phyloP scores from a whole-genome alignment of 768 basidiomycete species.

The Rhizopogon vesiculosus region DNA sequence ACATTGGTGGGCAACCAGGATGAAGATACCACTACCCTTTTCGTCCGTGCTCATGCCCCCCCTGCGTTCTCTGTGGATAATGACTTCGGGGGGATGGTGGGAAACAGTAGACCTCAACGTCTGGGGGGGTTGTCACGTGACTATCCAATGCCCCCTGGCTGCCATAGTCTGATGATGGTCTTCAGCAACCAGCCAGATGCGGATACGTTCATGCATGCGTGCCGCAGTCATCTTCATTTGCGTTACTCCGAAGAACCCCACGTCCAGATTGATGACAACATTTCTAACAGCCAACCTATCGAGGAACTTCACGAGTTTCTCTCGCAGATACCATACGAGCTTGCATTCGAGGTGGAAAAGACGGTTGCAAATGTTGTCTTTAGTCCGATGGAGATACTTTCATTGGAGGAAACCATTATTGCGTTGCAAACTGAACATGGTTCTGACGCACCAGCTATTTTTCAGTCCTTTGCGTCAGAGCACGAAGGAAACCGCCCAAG shows the following conservation, averaged over 20 bases:
- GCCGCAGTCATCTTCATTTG: slow-evolving; percentile 17
- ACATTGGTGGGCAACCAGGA: slow-evolving; percentile 13
- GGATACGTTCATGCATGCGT: slow-evolving; percentile 23
- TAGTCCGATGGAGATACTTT: slow-evolving; percentile 14
- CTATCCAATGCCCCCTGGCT: slow-evolving; percentile 22
- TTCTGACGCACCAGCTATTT: slow-evolving; percentile 17
- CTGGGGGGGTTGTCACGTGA: slow-evolving; percentile 21
- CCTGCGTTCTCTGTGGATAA: slow-evolving; percentile 18
- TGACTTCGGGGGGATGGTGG: neutral
- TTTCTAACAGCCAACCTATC: slow-evolving; percentile 3
- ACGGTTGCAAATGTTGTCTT: slow-evolving; percentile 26
- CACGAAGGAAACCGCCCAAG: slow-evolving; percentile 12
- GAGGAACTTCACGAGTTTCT: slow-evolving; percentile 19
- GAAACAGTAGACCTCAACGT: slow-evolving; percentile 7
- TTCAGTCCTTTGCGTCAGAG: slow-evolving; percentile 13
- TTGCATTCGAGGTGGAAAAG: slow-evolving; percentile 37
- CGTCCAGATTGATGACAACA: slow-evolving; percentile 15
- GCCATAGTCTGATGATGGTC: slow-evolving; percentile 23
- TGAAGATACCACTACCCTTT: slow-evolving; percentile 15
- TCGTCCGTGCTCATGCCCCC: slow-evolving; percentile 28
- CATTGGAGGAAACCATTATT: slow-evolving; percentile 14
- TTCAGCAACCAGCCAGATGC: slow-evolving; percentile 22
- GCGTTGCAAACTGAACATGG: slow-evolving; percentile 13
- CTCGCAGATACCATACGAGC: slow-evolving; percentile 22
- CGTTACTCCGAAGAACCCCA: slow-evolving; percentile 1